Conservation (phyloP, 306 rosid genomes). For the Hippophae rhamnoides region DNA sequence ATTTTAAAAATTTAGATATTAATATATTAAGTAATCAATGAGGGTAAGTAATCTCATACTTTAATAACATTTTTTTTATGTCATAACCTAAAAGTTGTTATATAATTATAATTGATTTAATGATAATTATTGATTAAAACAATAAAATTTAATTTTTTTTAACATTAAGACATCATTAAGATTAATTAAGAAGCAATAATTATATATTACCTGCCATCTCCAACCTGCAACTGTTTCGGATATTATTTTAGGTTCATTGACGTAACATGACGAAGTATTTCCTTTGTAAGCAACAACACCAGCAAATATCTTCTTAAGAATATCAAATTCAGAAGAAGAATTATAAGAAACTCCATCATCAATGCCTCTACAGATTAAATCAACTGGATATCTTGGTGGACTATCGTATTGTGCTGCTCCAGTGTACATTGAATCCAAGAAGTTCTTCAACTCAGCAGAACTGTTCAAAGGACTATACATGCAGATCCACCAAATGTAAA, state of each 20-base stretch:
- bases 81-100: too few relatives aligned
- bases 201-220: slow-evolving; percentile 66
- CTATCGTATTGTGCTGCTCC: slow-evolving; percentile 48
- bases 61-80: too few relatives aligned
- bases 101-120: too few relatives aligned
- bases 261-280: slow-evolving; percentile 34
- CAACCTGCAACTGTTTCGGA: slow-evolving; percentile 44
- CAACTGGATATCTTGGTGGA: slow-evolving; percentile 53
- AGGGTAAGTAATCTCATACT: too few relatives aligned
- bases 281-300: slow-evolving; percentile 45
- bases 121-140: neutral
- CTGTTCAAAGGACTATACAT: slow-evolving; percentile 32
- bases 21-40: too few relatives aligned
- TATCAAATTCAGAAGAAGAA: slow-evolving; percentile 24
- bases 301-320: slow-evolving; percentile 37
- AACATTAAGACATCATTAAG: too few relatives aligned
- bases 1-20: too few relatives aligned
- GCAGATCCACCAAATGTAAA: neutral
- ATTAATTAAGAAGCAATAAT: neutral
- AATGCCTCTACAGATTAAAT: slow-evolving; percentile 43
- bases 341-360: slow-evolving; percentile 16
- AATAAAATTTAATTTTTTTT: too few relatives aligned
- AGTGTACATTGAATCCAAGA: slow-evolving; percentile 13
- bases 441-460: slow-evolving; percentile 26
- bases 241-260: slow-evolving; percentile 21